Conservation (phyloP, 2,329 filamentous ascomycete species). For the Ploettnerulaceae sp. region DNA sequence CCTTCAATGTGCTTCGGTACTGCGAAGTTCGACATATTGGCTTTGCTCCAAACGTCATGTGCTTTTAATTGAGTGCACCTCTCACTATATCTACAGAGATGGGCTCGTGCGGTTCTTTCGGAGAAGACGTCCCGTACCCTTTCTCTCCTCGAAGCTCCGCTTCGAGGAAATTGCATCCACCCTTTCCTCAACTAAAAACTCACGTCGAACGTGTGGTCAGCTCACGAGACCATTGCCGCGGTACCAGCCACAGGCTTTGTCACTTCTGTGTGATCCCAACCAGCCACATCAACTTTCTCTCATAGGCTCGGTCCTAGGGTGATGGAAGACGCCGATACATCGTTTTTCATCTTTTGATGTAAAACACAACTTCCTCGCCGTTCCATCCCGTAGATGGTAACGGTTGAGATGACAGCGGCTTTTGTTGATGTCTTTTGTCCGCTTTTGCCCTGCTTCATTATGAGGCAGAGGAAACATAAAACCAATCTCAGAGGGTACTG, state of each 20-base stretch:
- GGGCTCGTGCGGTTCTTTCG: conserved; percentile 24
- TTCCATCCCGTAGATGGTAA: conserved; percentile 33
- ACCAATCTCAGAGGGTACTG: conserved; percentile 86
- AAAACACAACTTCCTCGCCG: conserved; percentile 27
- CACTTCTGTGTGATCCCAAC: conserved; percentile 49
- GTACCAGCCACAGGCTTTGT: conserved; percentile 45
- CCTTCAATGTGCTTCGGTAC: conserved; percentile 20
- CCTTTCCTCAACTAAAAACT: conserved; percentile 35
- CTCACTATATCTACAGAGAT: conserved; percentile 26
- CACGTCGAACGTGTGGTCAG: conserved; percentile 32
- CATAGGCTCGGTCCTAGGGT: conserved; percentile 33
- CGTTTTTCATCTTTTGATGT: conserved; percentile 27
- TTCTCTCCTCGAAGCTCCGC: conserved; percentile 34
- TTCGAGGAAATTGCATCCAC: conserved; percentile 40
- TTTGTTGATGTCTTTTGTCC: conserved; percentile 97
- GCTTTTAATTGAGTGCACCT: conserved; percentile 12
- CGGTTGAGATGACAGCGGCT: conserved; percentile 66
- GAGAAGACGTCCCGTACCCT: conserved; percentile 45
- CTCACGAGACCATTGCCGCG: conserved; percentile 47
- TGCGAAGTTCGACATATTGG: conserved; percentile 28
- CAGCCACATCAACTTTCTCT: conserved; percentile 64
- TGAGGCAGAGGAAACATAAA: conserved; percentile 80
- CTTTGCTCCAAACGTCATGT: conserved; percentile 29
- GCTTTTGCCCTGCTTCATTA: conserved; percentile 61
- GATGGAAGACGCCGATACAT: conserved; percentile 34